Evolutionary conservation across 345 rosid genomes (phyloP), one percentile per base, ranked within the genome.

Genomic region (Noccaea bulbosa): DNA sequence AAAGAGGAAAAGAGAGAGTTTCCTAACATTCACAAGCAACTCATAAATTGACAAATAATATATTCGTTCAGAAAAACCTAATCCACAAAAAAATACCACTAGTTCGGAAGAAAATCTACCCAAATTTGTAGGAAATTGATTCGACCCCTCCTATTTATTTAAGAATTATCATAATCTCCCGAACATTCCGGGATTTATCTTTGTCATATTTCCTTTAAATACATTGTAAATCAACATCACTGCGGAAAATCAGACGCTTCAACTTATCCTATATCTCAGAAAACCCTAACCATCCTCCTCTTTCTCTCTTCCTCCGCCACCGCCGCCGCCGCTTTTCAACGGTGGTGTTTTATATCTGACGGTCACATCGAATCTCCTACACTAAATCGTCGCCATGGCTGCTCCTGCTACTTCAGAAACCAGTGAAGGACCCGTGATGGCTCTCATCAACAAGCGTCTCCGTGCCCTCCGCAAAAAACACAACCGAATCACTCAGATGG

Each of bases 381-480:
- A 9, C 32, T 6, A 57, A 54, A 16, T 52, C 1, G 2, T 39
- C 33, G 32, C 66, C 55, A 81, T 72, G 79, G 76, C 82, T 7
- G 24, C 85, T 10, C 46, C 39, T 6, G 20, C 58, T 2, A 33
- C 30, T 5, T 76, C 89, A 11, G 98, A 89, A 27, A 81, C 77
- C 52, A 2, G 83, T 5, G 98, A 94, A 17, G 92, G 98, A 38
- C 97, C 99, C 2, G 96, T 94, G 58, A 79, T 92, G 54, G 82
- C 68, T 79, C 77, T 94, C 35, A 78, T 94, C 81, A 92, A 77
- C 89, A 92, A 95, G 70, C 99, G 98, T 55, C 78, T 92, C 79
- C 96, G 99, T 43, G 89, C 88, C 58, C 93, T 88, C 44, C 93
- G 92, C 35, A 92, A 95, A 86, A 95, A 95, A 49, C 37, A 32